These are phyloP conservation scores for Lasiosphaeria miniovina DNA, from an alignment of 495 filamentous ascomycete species.

Conservation along the genomic window DNA sequence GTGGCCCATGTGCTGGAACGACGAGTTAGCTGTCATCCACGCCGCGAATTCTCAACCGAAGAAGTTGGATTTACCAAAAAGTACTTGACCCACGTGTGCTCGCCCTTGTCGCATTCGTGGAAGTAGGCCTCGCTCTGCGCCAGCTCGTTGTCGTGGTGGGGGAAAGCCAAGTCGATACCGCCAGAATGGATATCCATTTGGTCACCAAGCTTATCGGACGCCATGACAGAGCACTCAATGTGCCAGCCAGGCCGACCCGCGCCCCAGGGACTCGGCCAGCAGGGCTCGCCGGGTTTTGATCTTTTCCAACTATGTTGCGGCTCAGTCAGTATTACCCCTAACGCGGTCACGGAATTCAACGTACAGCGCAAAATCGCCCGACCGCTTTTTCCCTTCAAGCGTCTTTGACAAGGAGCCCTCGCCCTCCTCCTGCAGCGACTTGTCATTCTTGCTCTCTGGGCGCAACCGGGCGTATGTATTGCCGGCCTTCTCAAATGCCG, in stretches of 20 bases:
- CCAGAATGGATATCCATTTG: slow-evolving; percentile 92
- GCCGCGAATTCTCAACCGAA: not conserved
- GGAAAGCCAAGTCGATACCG: slow-evolving; percentile 89
- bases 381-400: slow-evolving; percentile 62
- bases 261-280: slow-evolving; percentile 85
- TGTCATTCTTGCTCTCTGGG: slow-evolving; percentile 82
- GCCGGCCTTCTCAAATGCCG: slow-evolving; percentile 77
- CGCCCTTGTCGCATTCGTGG: slow-evolving; percentile 44
- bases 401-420: slow-evolving; percentile 79
- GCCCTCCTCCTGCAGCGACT: slow-evolving; percentile 79
- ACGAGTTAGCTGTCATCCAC: not conserved
- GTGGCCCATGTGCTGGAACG: slow-evolving; percentile 76
- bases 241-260: slow-evolving; percentile 91
- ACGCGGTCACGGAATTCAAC: not conserved
- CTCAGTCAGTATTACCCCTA: too few relatives aligned
- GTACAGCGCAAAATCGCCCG: slow-evolving; percentile 77
- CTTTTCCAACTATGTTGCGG: slow-evolving; percentile 59
- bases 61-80: slow-evolving; percentile 53
- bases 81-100: slow-evolving; percentile 89
- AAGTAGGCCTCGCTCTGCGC: slow-evolving; percentile 93
- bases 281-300: slow-evolving; percentile 87
- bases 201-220: slow-evolving; percentile 75
- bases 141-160: slow-evolving; percentile 95
- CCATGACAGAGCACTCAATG: slow-evolving; percentile 98
- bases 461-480: slow-evolving; percentile 82